Conservation (phyloP, 305 asterid species). For the Euphrasia arctica region DNA sequence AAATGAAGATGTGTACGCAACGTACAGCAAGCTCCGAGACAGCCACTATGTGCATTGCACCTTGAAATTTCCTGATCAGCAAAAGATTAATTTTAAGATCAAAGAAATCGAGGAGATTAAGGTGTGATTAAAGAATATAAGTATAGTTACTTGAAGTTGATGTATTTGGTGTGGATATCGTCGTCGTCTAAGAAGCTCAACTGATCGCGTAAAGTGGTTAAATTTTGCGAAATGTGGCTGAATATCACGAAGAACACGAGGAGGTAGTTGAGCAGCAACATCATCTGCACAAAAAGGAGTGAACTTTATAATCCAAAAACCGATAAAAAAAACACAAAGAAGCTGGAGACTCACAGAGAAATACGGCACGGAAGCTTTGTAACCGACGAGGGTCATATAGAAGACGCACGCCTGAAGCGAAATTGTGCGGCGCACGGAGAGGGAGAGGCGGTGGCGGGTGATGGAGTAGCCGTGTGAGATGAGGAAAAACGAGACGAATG, state of each 20-base stretch:
- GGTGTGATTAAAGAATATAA: neutral
- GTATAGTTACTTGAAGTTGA: slow-evolving; percentile 71
- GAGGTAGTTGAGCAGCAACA: slow-evolving; percentile 54
- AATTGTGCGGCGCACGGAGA: slow-evolving; percentile 61
- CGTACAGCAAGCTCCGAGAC: slow-evolving; percentile 80
- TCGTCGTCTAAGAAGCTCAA: slow-evolving; percentile 64
- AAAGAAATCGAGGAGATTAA: neutral
- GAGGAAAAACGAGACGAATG: slow-evolving; percentile 64
- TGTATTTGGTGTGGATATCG: slow-evolving; percentile 61
- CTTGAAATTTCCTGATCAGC: slow-evolving; percentile 71
- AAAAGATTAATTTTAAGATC: neutral
- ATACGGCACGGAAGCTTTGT: slow-evolving; percentile 78
- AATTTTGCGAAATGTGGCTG: slow-evolving; percentile 58
- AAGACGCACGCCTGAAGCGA: slow-evolving; percentile 60
- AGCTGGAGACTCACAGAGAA: slow-evolving; percentile 58
- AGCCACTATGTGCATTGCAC: slow-evolving; percentile 74
- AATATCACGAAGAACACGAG: slow-evolving; percentile 62
- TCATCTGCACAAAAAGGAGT: slow-evolving; percentile 39
- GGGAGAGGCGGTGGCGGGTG: slow-evolving; percentile 69
- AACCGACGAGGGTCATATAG: slow-evolving; percentile 81
- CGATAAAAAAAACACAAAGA: neutral
- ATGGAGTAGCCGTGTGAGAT: slow-evolving; percentile 84
- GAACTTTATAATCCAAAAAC: neutral
- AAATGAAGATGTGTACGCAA: neutral
- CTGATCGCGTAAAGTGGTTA: slow-evolving; percentile 60